Evolutionary conservation across 345 rosid species (phyloP), one percentile per base, ranked within the genome.

Genomic region (Clarkia xantiana): DNA sequence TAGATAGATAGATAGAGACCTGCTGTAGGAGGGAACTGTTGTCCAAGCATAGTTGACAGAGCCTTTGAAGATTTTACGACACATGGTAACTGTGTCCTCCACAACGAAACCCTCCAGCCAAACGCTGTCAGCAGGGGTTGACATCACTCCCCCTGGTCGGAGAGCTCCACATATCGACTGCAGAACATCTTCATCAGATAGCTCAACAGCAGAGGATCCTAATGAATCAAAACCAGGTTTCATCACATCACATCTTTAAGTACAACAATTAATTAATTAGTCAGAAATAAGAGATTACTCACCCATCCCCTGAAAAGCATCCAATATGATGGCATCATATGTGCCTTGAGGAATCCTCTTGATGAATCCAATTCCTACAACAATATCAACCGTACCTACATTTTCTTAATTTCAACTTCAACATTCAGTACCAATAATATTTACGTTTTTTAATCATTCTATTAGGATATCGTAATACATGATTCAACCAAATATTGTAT

Each of bases 1-100:
- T 25, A 10, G n/a, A 3, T 5, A n/a, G 50, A 19, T 17, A 19
- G 34, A 10, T 14, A 11, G 6, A 9, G 40, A 34, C 59, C 61
- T 47, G 42, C 15, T 38, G 25, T 61, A 57, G 5, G 56, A 41
- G 14, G 71, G 62, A 44, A 46, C 54, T 0, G 66, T 20, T 38
- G 55, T 46, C 65, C 71, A 61, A 3, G 62, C 66, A 46, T 66
- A 49, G 59, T 40, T 42, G 39, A 61, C 56, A 23, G 66, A 66
- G 52, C 63, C 71, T 44, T 49, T 61, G 47, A 66, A 66, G 20
- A 40, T 38, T 20, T 51, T 18, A 40, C 62, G 51, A 22, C 59
- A 61, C 40, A 25, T 66, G 3, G 59, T 49, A 3, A 66, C 16
- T 42, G 15, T 39, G 23, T 57, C 63, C 10, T 49, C 22, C 1